A percentile compares a stretch with the other conserved stretches of the same genome.
These are phyloP conservation scores for Macrolepiota dolichaula DNA, from an alignment of 768 basidiomycete species.

Conservation along the genomic window DNA sequence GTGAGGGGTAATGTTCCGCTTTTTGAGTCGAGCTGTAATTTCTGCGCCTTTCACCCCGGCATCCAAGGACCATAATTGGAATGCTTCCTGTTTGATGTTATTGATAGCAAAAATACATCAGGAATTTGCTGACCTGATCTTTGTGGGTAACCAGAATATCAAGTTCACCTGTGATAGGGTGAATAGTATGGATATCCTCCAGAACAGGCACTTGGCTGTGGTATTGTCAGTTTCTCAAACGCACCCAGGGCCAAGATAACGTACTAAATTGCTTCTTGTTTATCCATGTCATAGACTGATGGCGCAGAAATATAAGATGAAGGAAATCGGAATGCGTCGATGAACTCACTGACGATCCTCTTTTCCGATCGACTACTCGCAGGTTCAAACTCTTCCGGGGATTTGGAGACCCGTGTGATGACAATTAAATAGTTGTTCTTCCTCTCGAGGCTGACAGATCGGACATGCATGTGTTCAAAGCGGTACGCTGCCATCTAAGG, in stretches of 20 bases:
- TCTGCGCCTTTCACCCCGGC: conserved; percentile 7
- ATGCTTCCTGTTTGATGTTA: background rate
- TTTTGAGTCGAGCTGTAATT: conserved; percentile 4
- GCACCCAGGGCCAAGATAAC: background rate
- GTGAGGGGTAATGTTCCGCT: background rate
- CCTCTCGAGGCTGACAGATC: conserved; percentile 1
- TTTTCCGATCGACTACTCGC: conserved; percentile 8
- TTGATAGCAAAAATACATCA: background rate
- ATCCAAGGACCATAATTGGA: conserved; percentile 8
- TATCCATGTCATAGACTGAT: conserved; percentile 10
- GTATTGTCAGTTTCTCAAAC: background rate
- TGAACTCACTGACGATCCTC: background rate
- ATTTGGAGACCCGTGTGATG: conserved; percentile 1
- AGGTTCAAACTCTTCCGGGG: conserved; percentile 2
- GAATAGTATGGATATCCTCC: background rate
- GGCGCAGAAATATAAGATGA: background rate
- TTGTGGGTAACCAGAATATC: conserved; percentile 7
- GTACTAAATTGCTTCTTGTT: conserved; percentile 2
- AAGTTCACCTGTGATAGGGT: conserved; percentile 5
- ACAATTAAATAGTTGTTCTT: conserved; percentile 5
- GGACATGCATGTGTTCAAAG: conserved; percentile 6
- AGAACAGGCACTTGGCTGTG: conserved; percentile 6
- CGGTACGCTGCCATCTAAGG: conserved; percentile 8
- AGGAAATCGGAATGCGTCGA: background rate
- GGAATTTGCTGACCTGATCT: conserved; percentile 1